These are phyloP conservation scores for Penicillium sp. DNA, from an alignment of 2,329 filamentous ascomycete species.

Conservation along the genomic window DNA sequence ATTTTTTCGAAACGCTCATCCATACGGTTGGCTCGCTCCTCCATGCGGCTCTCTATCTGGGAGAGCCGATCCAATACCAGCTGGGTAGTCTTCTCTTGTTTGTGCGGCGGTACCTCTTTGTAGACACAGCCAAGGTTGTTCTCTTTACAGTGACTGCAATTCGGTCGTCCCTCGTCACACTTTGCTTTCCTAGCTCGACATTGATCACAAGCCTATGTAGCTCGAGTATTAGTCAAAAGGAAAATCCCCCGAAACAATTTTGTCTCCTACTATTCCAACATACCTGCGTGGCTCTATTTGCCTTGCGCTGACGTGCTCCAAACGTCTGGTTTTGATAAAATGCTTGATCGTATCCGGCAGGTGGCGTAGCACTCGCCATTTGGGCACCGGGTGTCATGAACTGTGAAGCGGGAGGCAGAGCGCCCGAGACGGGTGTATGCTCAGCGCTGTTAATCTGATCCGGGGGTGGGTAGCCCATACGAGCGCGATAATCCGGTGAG, in stretches of 20 bases:
- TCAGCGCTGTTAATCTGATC: conserved; percentile 34
- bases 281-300: conserved; percentile 43
- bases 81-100: conserved; percentile 53
- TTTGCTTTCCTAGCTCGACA: conserved; percentile 86
- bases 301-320: conserved; percentile 39
- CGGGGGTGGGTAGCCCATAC: conserved; percentile 32
- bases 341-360: conserved; percentile 31
- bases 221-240: conserved; percentile 1
- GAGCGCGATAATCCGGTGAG: conserved; percentile 33
- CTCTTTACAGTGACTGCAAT: conserved; percentile 81
- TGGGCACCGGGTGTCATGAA: conserved; percentile 26
- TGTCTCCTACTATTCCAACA: background rate
- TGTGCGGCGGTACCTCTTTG: conserved; percentile 84
- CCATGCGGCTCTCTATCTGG: conserved; percentile 32
- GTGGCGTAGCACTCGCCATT: conserved; percentile 25
- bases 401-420: conserved; percentile 32
- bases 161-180: conserved; percentile 81
- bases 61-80: conserved; percentile 36
- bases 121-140: conserved; percentile 83
- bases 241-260: background rate
- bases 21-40: conserved; percentile 1
- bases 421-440: conserved; percentile 27
- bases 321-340: conserved; percentile 34
- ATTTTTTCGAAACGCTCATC: conserved; percentile 5
- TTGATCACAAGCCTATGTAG: conserved; percentile 75